Percentiles rank a stretch among this genome's conserved stretches.
phyloP scores from a whole-genome alignment of 2,329 filamentous ascomycete genomes.

The Plectosphaerella plurivora region DNA sequence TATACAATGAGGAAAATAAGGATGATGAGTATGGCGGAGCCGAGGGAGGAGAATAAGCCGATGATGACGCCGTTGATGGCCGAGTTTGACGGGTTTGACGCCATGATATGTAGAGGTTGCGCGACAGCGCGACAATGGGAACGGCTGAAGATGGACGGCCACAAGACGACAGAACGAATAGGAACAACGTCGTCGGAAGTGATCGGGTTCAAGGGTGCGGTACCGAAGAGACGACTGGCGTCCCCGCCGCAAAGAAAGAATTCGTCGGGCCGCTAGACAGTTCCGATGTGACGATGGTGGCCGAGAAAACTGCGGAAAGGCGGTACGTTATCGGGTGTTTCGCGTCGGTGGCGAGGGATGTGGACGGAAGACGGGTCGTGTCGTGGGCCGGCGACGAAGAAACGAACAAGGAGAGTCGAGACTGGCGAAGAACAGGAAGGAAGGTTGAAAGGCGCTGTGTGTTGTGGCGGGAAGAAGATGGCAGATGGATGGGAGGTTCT shows the following conservation, averaged over 20 bases:
- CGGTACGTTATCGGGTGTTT: not conserved
- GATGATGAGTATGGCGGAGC: conserved; percentile 80
- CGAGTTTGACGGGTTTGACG: conserved; percentile 29
- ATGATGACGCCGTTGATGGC: conserved; percentile 79
- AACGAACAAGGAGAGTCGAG: not conserved
- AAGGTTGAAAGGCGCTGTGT: not conserved
- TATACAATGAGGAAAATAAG: conserved; percentile 79
- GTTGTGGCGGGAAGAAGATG: too few relatives aligned
- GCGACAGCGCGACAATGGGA: not conserved
- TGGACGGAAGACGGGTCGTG: not conserved
- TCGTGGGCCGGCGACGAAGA: not conserved
- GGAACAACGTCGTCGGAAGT: not conserved
- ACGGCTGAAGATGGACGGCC: not conserved
- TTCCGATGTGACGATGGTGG: conserved; percentile 3
- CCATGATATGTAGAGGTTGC: conserved; percentile 5
- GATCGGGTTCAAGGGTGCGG: conserved; percentile 7
- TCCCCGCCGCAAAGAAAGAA: conserved; percentile 14
- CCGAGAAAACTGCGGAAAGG: not conserved
- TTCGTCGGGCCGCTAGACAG: conserved; percentile 3
- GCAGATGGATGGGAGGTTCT: not conserved
- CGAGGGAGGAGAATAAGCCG: conserved; percentile 89
- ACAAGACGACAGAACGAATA: not conserved
- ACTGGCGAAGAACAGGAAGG: not conserved
- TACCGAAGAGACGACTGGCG: conserved; percentile 13
- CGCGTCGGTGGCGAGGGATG: not conserved